These are phyloP conservation scores for Fusarium annulatum DNA, from an alignment of 2,329 filamentous ascomycete species.

Conservation along the genomic window DNA sequence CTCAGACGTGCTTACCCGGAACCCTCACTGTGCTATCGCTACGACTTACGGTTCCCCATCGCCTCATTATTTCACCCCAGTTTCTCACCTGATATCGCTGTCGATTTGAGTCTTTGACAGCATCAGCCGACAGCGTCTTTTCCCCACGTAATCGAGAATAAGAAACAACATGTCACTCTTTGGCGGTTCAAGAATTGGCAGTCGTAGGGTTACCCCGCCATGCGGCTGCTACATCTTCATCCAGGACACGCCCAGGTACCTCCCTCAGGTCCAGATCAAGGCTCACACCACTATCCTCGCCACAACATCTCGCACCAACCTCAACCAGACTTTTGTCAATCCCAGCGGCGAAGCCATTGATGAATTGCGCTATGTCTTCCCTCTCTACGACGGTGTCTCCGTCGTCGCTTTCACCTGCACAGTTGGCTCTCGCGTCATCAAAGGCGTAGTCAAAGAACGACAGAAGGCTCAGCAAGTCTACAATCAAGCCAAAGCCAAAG, in stretches of 20 bases:
- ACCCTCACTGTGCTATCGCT: too few relatives aligned
- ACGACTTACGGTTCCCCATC: accelerated
- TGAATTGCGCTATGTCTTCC: conserved; percentile 74
- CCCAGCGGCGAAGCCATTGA: conserved; percentile 51
- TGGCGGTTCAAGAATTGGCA: too few relatives aligned
- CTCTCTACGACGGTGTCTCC: conserved; percentile 77
- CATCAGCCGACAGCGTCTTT: background rate
- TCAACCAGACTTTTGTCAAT: conserved; percentile 72
- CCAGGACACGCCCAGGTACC: conserved; percentile 51
- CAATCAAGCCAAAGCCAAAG: conserved; percentile 65
- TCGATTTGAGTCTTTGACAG: background rate
- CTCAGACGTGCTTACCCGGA: background rate
- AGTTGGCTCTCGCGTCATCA: conserved; percentile 68
- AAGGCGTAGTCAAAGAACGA: conserved; percentile 74
- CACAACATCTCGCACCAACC: conserved; percentile 59
- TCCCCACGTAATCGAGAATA: background rate
- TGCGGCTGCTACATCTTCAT: conserved; percentile 46
- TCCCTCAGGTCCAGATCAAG: conserved; percentile 68
- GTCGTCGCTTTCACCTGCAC: conserved; percentile 75
- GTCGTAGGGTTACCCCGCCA: too few relatives aligned
- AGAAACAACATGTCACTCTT: conserved; percentile 3
- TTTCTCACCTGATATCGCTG: background rate
- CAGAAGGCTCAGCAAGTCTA: conserved; percentile 70
- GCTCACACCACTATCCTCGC: conserved; percentile 71
- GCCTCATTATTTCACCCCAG: too few relatives aligned